Conservation (phyloP, 1,284 basidiomycete genomes). For the Sutorius eximius region DNA sequence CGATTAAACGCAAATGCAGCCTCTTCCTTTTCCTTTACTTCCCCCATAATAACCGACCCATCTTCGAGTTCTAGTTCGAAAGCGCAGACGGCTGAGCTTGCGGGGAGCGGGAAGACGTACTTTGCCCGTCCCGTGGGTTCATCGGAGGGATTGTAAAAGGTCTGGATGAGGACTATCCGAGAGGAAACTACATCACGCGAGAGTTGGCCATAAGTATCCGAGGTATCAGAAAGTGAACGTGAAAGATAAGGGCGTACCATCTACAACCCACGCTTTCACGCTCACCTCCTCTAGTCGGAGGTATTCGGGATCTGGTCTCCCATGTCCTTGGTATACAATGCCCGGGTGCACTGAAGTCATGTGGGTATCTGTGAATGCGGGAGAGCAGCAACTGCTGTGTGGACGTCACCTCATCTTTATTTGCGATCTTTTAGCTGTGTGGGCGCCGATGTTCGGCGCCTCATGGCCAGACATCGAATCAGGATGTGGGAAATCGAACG, state of each 20-base stretch:
- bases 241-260: slow-evolving; percentile 38
- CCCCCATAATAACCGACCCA: slow-evolving; percentile 44
- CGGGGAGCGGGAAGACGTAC: slow-evolving; percentile 63
- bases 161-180: slow-evolving; percentile 49
- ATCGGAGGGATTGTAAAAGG: slow-evolving; percentile 43
- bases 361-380: background rate
- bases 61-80: slow-evolving; percentile 47
- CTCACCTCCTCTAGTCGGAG: slow-evolving; percentile 46
- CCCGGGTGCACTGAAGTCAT: slow-evolving; percentile 33
- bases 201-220: background rate
- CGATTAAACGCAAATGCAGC: slow-evolving; percentile 45
- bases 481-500: slow-evolving; percentile 5
- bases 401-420: slow-evolving; percentile 14
- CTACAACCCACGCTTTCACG: slow-evolving; percentile 44
- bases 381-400: slow-evolving; percentile 4
- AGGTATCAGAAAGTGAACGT: slow-evolving; percentile 2
- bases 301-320: slow-evolving; percentile 29
- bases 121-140: slow-evolving; percentile 44
- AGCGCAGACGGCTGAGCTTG: slow-evolving; percentile 48
- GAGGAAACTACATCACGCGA: slow-evolving; percentile 43
- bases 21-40: slow-evolving; percentile 48
- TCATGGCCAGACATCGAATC: slow-evolving; percentile 1
- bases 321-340: slow-evolving; percentile 37
- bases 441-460: background rate
- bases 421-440: slow-evolving; percentile 8